Evolutionary conservation across 2,329 filamentous ascomycete genomes (phyloP).

Genomic region (Paracorniculantispora psalliotae): DNA sequence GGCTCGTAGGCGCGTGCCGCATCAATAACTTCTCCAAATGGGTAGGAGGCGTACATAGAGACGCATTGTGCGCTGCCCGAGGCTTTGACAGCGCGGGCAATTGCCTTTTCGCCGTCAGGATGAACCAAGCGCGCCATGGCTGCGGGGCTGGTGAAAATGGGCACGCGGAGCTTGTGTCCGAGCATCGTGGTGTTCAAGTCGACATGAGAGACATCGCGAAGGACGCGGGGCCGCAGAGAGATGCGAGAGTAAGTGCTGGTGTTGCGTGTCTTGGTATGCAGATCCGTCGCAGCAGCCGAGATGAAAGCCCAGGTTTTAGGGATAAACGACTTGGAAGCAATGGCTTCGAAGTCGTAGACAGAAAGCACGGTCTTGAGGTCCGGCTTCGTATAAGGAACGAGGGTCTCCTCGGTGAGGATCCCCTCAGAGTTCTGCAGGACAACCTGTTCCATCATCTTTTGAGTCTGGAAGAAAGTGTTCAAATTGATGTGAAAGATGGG

Average conservation of each 20-base stretch:
- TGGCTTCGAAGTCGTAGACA: constrained; percentile 52
- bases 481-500: neutral
- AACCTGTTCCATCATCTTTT: neutral
- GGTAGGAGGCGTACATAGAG: constrained; percentile 57
- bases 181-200: constrained; percentile 50
- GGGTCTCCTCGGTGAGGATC: neutral
- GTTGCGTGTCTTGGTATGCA: constrained; percentile 54
- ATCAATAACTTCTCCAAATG: constrained; percentile 47
- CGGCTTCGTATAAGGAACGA: neutral
- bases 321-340: constrained; percentile 49
- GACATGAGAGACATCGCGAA: constrained; percentile 50
- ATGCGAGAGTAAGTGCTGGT: constrained; percentile 49
- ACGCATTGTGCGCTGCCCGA: constrained; percentile 55
- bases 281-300: constrained; percentile 59
- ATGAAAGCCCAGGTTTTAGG: constrained; percentile 67
- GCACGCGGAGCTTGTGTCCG: constrained; percentile 46
- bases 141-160: constrained; percentile 60
- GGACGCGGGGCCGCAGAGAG: constrained; percentile 53
- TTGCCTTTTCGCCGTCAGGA: constrained; percentile 56
- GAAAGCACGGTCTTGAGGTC: neutral
- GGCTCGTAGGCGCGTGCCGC: constrained; percentile 10
- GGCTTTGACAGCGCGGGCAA: constrained; percentile 47
- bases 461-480: neutral
- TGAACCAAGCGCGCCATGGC: constrained; percentile 61
- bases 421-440: neutral